Evolutionary conservation across 192 early-diverging fungal species (phyloP).

Genomic region (Podochytrium sp.): DNA sequence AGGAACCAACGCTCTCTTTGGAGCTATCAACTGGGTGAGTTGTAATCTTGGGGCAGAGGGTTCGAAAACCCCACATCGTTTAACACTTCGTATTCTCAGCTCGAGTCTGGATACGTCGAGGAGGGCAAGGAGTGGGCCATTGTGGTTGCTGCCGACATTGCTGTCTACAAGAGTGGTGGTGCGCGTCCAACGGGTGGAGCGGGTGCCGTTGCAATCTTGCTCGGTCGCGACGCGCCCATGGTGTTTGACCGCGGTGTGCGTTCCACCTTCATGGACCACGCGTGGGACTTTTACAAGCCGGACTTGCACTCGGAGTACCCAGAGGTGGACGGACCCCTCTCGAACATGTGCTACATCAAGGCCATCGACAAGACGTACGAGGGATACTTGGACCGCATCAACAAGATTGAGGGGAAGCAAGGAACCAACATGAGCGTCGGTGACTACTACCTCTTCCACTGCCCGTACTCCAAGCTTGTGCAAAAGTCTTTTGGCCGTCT

Average conservation of each 20-base stretch:
- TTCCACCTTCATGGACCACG: constrained; percentile 93
- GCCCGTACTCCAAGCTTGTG: constrained; percentile 97
- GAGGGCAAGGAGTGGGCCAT: constrained; percentile 70
- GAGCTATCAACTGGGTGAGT: constrained; percentile 88
- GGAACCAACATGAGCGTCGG: constrained; percentile 59
- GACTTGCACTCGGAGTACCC: constrained; percentile 97
- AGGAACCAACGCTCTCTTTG: constrained; percentile 94
- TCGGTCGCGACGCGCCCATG: constrained; percentile 91
- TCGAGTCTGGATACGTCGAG: constrained; percentile 92
- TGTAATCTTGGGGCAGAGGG: background rate
- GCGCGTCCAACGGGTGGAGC: constrained; percentile 95
- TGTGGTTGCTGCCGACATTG: constrained; percentile 88
- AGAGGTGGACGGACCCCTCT: constrained; percentile 93
- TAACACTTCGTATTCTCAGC: background rate
- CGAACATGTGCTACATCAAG: constrained; percentile 88
- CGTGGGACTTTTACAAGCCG: constrained; percentile 99
- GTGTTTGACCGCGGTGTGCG: constrained; percentile 90
- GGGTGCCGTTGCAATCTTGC: constrained; percentile 87
- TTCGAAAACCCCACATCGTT: background rate
- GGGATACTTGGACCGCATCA: constrained; percentile 68
- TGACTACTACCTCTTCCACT: constrained; percentile 93
- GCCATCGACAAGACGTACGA: constrained; percentile 89
- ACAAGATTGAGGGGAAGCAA: constrained; percentile 34
- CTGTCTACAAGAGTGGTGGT: constrained; percentile 88
- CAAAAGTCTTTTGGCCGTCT: constrained; percentile 92